Evolutionary conservation across 352 stramenopile species (phyloP).

Genomic region (Phytopythium cucurbitacearum): DNA sequence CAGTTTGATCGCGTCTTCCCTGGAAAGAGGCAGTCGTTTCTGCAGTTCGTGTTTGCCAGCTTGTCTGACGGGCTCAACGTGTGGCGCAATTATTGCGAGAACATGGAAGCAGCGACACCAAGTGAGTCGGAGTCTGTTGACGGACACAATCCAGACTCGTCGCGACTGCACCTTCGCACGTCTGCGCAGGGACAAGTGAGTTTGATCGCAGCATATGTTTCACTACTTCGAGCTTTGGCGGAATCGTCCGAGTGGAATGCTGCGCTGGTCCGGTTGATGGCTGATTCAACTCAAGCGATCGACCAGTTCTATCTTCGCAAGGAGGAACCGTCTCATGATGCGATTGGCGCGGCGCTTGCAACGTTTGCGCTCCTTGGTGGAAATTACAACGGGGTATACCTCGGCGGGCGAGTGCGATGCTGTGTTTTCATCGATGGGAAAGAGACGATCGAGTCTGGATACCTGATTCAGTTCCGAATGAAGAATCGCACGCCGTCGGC

Average conservation of each 20-base stretch:
- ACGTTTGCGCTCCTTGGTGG: slow-evolving; percentile 55
- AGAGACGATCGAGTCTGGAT: slow-evolving; percentile 67
- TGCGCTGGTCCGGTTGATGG: slow-evolving; percentile 22
- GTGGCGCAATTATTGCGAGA: slow-evolving; percentile 29
- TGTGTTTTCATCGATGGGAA: slow-evolving; percentile 74
- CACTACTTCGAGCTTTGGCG: slow-evolving; percentile 33
- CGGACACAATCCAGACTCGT: slow-evolving; percentile 8
- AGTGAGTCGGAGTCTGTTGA: not conserved
- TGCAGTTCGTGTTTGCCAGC: slow-evolving; percentile 31
- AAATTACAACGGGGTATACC: slow-evolving; percentile 35
- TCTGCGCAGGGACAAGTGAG: slow-evolving; percentile 41
- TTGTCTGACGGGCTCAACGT: slow-evolving; percentile 34
- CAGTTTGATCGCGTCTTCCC: slow-evolving; percentile 29
- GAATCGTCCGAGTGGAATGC: slow-evolving; percentile 27
- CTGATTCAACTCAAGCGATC: slow-evolving; percentile 8
- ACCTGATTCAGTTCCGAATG: slow-evolving; percentile 46
- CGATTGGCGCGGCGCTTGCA: slow-evolving; percentile 24
- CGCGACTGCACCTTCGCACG: slow-evolving; percentile 31
- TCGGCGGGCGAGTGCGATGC: slow-evolving; percentile 61
- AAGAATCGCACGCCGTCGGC: slow-evolving; percentile 35
- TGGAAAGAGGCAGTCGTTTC: slow-evolving; percentile 14
- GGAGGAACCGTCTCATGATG: slow-evolving; percentile 1
- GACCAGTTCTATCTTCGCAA: not conserved
- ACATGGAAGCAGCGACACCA: no score
- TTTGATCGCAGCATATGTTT: slow-evolving; percentile 41